Evolutionary conservation across 2,329 filamentous ascomycete genomes (phyloP).

Genomic region (Neofusicoccum kwambonambiense): DNA sequence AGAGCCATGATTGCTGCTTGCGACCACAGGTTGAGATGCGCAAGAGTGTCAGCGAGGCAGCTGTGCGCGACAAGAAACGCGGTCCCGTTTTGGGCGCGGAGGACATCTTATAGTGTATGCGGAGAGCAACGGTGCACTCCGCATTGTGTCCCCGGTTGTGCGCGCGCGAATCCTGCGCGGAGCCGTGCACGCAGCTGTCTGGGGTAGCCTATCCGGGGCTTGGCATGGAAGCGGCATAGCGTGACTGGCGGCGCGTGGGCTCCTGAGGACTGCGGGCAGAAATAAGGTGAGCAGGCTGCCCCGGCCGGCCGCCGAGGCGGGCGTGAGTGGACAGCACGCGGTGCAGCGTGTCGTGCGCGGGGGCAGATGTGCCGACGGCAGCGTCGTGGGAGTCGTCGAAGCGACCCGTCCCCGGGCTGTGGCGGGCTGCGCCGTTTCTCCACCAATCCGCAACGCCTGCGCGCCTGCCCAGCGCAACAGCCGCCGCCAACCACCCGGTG

Average conservation of each 20-base stretch:
- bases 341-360: constrained; percentile 4
- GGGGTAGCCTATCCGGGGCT: constrained; percentile 4
- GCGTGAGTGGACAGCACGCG: neutral
- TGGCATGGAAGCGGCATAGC: constrained; percentile 11
- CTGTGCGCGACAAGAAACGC: neutral
- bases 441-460: neutral
- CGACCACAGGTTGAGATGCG: neutral
- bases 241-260: constrained; percentile 4
- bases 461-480: neutral
- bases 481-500: neutral
- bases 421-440: constrained; percentile 2
- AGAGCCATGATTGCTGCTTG: constrained; percentile 45
- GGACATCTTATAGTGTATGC: constrained; percentile 1
- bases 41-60: neutral
- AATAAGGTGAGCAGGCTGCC: neutral
- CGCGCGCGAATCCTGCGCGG: constrained; percentile 14
- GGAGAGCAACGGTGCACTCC: neutral
- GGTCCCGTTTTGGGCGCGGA: neutral
- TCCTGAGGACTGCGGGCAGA: neutral
- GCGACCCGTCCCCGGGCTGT: neutral
- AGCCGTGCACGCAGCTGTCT: constrained; percentile 7
- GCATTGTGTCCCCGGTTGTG: constrained; percentile 14
- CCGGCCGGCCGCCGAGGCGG: neutral
- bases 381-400: neutral
- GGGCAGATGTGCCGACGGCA: constrained; percentile 1